Evolutionary conservation across 2,329 filamentous ascomycete species (phyloP).

Genomic region (Colletotrichum agaves): DNA sequence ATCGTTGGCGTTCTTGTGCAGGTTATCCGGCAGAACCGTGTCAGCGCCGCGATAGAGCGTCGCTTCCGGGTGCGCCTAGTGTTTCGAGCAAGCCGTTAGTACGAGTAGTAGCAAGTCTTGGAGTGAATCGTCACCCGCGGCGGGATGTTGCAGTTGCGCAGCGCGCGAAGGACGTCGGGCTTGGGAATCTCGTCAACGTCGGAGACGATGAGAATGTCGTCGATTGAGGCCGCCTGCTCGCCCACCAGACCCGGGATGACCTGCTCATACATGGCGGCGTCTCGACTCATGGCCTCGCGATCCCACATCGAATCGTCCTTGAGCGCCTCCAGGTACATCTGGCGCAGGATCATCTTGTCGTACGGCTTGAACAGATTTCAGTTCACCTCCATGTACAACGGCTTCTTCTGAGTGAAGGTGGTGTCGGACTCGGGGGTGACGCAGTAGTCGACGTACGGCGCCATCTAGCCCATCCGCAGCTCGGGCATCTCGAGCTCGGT

Average conservation of each 20-base stretch:
- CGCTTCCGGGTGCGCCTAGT: conserved; percentile 70
- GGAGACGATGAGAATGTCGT: conserved; percentile 68
- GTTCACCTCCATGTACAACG: conserved; percentile 62
- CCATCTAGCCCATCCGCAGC: conserved; percentile 68
- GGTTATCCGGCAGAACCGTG: conserved; percentile 64
- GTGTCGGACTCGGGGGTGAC: conserved; percentile 68
- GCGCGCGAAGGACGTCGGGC: conserved; percentile 58
- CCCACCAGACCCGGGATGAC: conserved; percentile 61
- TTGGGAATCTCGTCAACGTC: conserved; percentile 71
- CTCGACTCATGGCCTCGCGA: conserved; percentile 63
- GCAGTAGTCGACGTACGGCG: conserved; percentile 71
- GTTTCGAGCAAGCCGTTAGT: conserved; percentile 59
- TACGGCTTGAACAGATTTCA: conserved; percentile 63
- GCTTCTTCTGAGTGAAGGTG: conserved; percentile 69
- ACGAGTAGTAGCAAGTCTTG: conserved; percentile 68
- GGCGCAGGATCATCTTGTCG: conserved; percentile 68
- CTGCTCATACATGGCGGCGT: conserved; percentile 68
- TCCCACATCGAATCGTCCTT: conserved; percentile 53
- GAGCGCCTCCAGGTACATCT: conserved; percentile 39
- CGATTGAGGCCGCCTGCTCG: conserved; percentile 52
- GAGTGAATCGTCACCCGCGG: conserved; percentile 62
- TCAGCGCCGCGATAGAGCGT: conserved; percentile 58
- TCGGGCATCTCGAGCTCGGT: conserved; percentile 74
- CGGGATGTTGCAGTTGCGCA: conserved; percentile 64
- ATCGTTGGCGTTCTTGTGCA: conserved; percentile 60